Percentiles rank a stretch among this genome's conserved stretches.
Conservation (phyloP, 306 rosid species). For the Medicago truncatula region DNA sequence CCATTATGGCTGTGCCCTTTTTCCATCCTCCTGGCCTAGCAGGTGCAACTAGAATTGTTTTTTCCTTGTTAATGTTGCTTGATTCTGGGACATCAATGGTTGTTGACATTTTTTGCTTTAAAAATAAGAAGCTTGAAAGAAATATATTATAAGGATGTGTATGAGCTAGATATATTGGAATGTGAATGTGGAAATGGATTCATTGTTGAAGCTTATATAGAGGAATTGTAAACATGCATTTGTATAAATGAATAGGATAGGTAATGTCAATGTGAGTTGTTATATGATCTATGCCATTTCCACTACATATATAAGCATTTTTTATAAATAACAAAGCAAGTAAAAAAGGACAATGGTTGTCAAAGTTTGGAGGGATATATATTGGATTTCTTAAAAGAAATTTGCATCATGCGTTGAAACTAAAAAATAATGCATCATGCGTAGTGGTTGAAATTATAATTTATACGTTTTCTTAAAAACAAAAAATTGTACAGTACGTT, state of each 20-base stretch:
- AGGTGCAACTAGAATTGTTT: slow-evolving; percentile 38
- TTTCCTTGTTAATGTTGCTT: slow-evolving; percentile 51
- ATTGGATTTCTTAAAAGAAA: slow-evolving; percentile 14
- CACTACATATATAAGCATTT: slow-evolving; percentile 27
- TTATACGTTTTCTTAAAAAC: background rate
- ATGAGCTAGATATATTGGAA: background rate
- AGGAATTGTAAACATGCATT: slow-evolving; percentile 2
- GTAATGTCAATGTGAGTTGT: slow-evolving; percentile 49
- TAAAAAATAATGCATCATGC: background rate
- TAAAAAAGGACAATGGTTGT: background rate
- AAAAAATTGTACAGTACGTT: background rate
- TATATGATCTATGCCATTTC: slow-evolving; percentile 37
- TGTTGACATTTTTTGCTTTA: slow-evolving; percentile 56
- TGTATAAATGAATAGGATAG: background rate
- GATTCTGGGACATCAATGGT: slow-evolving; percentile 62
- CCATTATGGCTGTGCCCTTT: slow-evolving; percentile 69
- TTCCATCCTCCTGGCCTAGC: slow-evolving; percentile 55
- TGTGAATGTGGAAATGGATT: slow-evolving; percentile 39
- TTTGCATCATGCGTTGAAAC: background rate
- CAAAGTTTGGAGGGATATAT: background rate
- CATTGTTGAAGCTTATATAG: slow-evolving; percentile 48
- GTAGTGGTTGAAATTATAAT: slow-evolving; percentile 4
- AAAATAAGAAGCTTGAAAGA: slow-evolving; percentile 27
- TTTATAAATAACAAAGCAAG: slow-evolving; percentile 20
- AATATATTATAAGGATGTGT: slow-evolving; percentile 13